Base-by-base conservation (phyloP, 192 early-diverging fungal species). In the Umbelopsis sp. region DNA sequence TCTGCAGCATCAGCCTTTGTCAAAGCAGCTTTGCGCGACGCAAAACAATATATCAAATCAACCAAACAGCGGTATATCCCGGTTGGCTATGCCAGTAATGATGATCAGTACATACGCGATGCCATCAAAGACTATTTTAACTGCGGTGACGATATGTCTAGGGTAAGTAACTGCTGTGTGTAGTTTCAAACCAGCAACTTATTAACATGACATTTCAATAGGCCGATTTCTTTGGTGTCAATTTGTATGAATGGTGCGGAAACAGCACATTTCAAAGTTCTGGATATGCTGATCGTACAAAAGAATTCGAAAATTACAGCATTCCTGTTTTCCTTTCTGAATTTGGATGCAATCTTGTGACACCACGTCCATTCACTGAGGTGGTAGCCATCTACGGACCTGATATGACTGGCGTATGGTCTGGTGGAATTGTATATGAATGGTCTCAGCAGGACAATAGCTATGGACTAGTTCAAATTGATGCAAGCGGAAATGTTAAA, bases 191-290 rank as follows among this genome's bases (percentile, higher is more conserved):
- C 6, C 24, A 9, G 6, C 9, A 0, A 49, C 26, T 45, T 51
- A 25, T 32, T 7, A 52, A 31, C 50, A 9, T 17, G 9, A 36
- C 21, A 32, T 45, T 12, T 50, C 36, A 11, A 68, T 83, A 84
- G 32, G 89, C 86, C 22, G 91, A 94, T 51, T 94, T 92, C 68
- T 91, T 83, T 68, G 92, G 90, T 43, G 73, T 91, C 51, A 94
- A 94, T 74, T 62, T 91, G 32, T 94, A 94, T 78, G 84, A 87
- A 74, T 94, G 92, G 92, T 94, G 92, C 69, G 91, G 91, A n/a
- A 74, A 65, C 29, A 69, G 83, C 11, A 87, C 78, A 3, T 94
- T 87, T 70, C 59, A 86, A 68, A 80, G 84, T 10, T 92, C 91
- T 16, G 92, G 92, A 12, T 94, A 90, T 72, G 80, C 81, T 9